Percentiles rank a stretch among this genome's conserved stretches.
Evolutionary conservation across 495 filamentous ascomycete species (phyloP).

Genomic region (Penicillium mononematosum): DNA sequence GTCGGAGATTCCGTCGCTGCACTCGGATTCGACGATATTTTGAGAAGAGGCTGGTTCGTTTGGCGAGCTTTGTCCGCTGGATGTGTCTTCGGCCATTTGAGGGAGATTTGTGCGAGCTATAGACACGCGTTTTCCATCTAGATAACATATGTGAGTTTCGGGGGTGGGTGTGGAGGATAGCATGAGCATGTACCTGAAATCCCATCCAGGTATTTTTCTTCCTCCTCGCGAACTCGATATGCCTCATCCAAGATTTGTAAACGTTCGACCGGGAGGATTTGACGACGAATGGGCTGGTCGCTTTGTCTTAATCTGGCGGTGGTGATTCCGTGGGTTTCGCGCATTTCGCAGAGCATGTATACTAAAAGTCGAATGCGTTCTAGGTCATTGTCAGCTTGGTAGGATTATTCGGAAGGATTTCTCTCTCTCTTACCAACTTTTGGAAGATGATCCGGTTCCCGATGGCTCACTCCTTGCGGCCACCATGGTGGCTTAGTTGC

Average conservation of each 20-base stretch:
- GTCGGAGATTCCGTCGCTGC: slow-evolving; percentile 5
- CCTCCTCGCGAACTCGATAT: slow-evolving; percentile 60
- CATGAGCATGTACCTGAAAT: slow-evolving; percentile 51
- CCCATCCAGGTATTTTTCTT: slow-evolving; percentile 58
- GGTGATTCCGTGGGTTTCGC: slow-evolving; percentile 37
- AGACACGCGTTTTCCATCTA: slow-evolving; percentile 29
- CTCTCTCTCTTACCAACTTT: slow-evolving; percentile 57
- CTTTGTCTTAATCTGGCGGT: slow-evolving; percentile 39
- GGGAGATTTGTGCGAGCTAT: slow-evolving; percentile 39
- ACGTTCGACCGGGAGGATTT: slow-evolving; percentile 39
- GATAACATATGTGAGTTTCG: not conserved
- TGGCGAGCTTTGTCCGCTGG: slow-evolving; percentile 17
- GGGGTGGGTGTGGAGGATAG: not conserved
- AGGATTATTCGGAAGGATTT: not conserved
- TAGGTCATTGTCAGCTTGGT: slow-evolving; percentile 22
- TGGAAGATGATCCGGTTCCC: slow-evolving; percentile 76
- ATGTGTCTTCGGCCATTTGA: slow-evolving; percentile 22
- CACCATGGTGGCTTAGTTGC: slow-evolving; percentile 69
- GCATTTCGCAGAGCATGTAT: slow-evolving; percentile 55
- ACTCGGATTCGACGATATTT: slow-evolving; percentile 1
- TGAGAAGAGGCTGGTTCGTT: slow-evolving; percentile 5
- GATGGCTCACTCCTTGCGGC: slow-evolving; percentile 65
- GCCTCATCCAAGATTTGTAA: slow-evolving; percentile 58
- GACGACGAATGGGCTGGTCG: slow-evolving; percentile 44
- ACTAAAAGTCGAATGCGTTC: slow-evolving; percentile 60